Conservation (phyloP, 164 flowering plant species). For the Macadamia tetraphylla region DNA sequence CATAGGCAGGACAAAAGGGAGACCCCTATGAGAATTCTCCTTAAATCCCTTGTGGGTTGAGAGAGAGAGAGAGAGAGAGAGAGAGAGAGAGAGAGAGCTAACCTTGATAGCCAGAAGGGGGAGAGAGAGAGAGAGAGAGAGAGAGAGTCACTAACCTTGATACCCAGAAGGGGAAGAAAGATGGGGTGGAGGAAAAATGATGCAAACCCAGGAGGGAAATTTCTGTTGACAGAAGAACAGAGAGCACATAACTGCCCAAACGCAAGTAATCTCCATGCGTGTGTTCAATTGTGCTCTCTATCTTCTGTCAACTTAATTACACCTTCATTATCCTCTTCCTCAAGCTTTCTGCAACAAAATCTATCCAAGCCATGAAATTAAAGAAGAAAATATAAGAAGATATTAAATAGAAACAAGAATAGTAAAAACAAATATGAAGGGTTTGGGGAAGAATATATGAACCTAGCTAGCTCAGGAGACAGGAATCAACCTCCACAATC, state of each 20-base stretch:
- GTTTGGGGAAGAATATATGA: no score
- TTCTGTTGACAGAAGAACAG: slow-evolving; percentile 21
- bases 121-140: background rate
- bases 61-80: background rate
- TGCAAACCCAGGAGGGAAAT: background rate
- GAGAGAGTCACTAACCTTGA: background rate
- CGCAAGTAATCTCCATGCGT: slow-evolving; percentile 13
- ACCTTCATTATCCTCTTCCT: no score
- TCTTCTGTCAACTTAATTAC: slow-evolving; percentile 25
- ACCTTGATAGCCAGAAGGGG: background rate
- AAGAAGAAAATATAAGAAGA: no score
- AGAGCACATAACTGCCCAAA: slow-evolving; percentile 24
- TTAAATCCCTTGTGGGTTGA: no score
- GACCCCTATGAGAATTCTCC: no score
- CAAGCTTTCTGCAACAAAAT: no score
- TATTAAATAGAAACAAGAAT: no score
- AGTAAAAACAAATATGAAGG: no score
- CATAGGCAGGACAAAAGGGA: no score
- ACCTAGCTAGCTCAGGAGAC: no score
- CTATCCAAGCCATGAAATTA: no score
- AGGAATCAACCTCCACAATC: no score
- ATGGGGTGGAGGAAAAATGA: background rate
- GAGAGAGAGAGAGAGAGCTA: background rate
- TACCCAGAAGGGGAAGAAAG: background rate
- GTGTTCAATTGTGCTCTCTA: slow-evolving; percentile 25